Evolutionary conservation across 2,329 filamentous ascomycete genomes (phyloP).

Genomic region (Fusarium irregulare): DNA sequence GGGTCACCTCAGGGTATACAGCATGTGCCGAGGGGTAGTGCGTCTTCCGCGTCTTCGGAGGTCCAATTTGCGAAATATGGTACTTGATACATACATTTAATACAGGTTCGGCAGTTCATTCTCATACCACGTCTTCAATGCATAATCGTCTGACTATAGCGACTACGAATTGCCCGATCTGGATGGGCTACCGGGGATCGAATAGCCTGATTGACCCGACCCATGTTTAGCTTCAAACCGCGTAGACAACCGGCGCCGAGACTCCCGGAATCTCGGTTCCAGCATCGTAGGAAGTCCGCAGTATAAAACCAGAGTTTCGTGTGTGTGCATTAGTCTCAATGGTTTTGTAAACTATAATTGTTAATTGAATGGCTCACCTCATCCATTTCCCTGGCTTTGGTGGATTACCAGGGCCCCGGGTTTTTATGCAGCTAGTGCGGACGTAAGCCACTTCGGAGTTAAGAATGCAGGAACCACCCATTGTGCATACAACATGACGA

Average conservation of each 20-base stretch:
- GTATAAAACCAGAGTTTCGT: neutral
- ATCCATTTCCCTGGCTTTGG: neutral
- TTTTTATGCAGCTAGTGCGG: neutral
- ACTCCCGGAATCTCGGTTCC: neutral
- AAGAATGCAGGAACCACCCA: neutral
- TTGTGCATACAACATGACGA: neutral
- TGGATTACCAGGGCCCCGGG: rapidly evolving
- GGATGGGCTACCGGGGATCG: neutral
- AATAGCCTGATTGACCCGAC: neutral
- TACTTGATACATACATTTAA: neutral
- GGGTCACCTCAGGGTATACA: neutral
- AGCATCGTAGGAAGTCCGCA: neutral
- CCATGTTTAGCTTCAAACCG: neutral
- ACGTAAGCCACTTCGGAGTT: neutral
- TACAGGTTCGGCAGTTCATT: neutral
- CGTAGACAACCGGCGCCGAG: no score
- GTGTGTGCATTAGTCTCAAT: neutral
- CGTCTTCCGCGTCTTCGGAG: conserved; percentile 39
- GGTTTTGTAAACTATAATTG: neutral
- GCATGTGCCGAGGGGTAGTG: conserved; percentile 23
- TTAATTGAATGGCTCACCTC: conserved; percentile 3
- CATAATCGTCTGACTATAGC: neutral
- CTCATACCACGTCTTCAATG: rapidly evolving
- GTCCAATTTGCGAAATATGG: conserved; percentile 38
- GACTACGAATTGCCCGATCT: neutral